Base-by-base conservation (phyloP, 2,329 filamentous ascomycete genomes). In the Didymellaceae sp. region DNA sequence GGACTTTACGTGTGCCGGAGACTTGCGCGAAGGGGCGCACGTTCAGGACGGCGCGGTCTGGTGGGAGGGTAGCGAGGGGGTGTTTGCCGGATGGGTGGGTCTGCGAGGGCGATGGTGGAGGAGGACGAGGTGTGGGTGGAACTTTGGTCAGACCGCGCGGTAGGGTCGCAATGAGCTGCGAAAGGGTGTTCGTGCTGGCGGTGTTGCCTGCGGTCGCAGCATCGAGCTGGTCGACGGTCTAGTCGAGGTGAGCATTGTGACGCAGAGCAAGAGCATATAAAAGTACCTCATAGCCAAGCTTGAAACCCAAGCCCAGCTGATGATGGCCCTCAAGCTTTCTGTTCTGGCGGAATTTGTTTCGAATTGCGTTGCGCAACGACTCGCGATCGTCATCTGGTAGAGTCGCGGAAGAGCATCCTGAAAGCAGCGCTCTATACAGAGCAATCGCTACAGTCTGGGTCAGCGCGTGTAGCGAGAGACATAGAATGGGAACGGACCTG, bases 361-460 rank as follows among this genome's bases (percentile, higher is more conserved):
- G 81, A 35, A 91, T 75, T 4, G 88, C 74, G 47, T 82, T 78
- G 42, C 76, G 74, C 45, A 90, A 72, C 0, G 83, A 82, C 48
- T 79, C 73, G 49, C 64, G 65, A 14, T 81, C 63, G 37, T 82
- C 75, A 65, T 76, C 62, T 1, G 82, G 79, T 1, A 89, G 73
- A 1, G 80, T 74, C 25, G 88, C 73, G 31, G 72, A 75, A 22
- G 75, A 70, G 51, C 79, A 84, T 72, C 84, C 80, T 55, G 79
- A 79, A 43, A 91, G 74, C 46, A 93, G 82, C 26, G 87, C 85
- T 55, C 86, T 82, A 74, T 87, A 92, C 39, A 93, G 83, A 41
- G 88, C 86, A 56, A 89, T 80, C 66, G 84, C 86, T 87, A 46
- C 9, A 25, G 14, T 6, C 11, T 25, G 7, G 3, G 18, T 52